Evolutionary conservation across 495 filamentous ascomycete species (phyloP), one percentile per base, ranked within the genome.

Genomic region (Beverwykella pulmonaria): DNA sequence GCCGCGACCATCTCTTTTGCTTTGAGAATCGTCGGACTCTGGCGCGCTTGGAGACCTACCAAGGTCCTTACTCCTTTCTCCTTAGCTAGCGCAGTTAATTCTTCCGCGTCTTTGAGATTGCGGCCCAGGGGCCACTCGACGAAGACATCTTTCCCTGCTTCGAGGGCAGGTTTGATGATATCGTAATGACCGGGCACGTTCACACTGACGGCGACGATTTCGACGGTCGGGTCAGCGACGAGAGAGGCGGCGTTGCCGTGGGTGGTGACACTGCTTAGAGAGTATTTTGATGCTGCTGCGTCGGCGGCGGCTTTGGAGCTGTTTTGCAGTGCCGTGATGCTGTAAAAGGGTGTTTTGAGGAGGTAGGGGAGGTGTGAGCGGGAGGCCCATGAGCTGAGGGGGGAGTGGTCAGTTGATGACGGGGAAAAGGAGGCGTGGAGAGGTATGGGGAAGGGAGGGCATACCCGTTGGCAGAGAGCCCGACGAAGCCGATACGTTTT

Each of bases 291-390:
- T 26, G 85, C 82, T 22, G 87, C 82, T 1, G 75, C 73, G 57
- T 79, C 65, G 0, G 87, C 84, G 4, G 82, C 77, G 0, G 74
- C 69, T 10, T 75, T 75, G 52, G 79, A 83, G 27, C 82, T 84
- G 74, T 87, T 89, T 68, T 82, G 80, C 6, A 90, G 75, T 0
- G 86, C 87, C 8, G 82, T 79, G 68, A 90, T 82, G 27, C 79
- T 65, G 72, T 84, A 88, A 32, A 53, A 9, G 1, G 68, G 56
- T 22, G 62, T 41, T 17, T 70, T 32, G 39, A 66, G 55, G 26
- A 87, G 82, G 75, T 82, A 84, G 5, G 81, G 80, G 1, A 89
- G 74, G 67, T 89, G 87, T 47, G 81, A 84, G 10, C 61, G 22
- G 25, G 76, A 73, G 0, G 85, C 83, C 86, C 85, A 88, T 22